Evolutionary conservation across 805 yeast species (phyloP).

Genomic region (Lachancea kluyveri): DNA sequence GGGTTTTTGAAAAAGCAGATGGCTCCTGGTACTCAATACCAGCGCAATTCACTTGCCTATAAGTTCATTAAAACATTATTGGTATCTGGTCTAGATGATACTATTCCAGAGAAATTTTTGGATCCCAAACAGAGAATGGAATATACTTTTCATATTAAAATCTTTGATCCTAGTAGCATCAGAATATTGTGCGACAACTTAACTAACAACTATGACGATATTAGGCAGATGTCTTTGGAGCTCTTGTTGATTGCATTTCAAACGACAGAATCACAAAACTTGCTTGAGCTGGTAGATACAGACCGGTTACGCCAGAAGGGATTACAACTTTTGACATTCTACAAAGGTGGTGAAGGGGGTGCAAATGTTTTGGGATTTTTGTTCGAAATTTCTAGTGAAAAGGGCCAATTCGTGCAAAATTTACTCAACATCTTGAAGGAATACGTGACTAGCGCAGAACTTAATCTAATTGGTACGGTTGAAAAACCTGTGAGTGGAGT

Average conservation of each 20-base stretch:
- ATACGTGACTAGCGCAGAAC: conserved; percentile 31
- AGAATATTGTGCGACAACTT: conserved; percentile 55
- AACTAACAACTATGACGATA: conserved; percentile 70
- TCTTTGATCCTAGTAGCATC: conserved; percentile 35
- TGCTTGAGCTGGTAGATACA: conserved; percentile 7
- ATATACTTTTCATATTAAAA: conserved; percentile 42
- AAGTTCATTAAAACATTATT: conserved; percentile 41
- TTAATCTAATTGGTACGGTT: conserved; percentile 38
- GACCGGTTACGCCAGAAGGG: conserved; percentile 20
- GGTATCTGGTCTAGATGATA: conserved; percentile 50
- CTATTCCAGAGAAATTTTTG: conserved; percentile 31
- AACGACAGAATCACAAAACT: conserved; percentile 3
- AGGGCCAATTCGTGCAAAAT: conserved; percentile 23
- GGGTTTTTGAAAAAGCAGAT: conserved; percentile 34
- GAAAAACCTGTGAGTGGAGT: conserved; percentile 62
- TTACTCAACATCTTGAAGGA: conserved; percentile 33
- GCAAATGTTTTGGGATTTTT: conserved; percentile 58
- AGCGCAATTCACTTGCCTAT: conserved; percentile 43
- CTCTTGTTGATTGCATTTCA: conserved; percentile 37
- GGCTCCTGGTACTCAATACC: conserved; percentile 54
- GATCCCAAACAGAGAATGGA: conserved; percentile 41
- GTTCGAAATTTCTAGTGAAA: conserved; percentile 31
- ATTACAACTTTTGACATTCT: conserved; percentile 36
- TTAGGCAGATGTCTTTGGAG: conserved; percentile 47
- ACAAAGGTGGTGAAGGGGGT: conserved; percentile 71